These are phyloP conservation scores for Chalciporus piperatus DNA, from an alignment of 768 basidiomycete species.

Conservation along the genomic window DNA sequence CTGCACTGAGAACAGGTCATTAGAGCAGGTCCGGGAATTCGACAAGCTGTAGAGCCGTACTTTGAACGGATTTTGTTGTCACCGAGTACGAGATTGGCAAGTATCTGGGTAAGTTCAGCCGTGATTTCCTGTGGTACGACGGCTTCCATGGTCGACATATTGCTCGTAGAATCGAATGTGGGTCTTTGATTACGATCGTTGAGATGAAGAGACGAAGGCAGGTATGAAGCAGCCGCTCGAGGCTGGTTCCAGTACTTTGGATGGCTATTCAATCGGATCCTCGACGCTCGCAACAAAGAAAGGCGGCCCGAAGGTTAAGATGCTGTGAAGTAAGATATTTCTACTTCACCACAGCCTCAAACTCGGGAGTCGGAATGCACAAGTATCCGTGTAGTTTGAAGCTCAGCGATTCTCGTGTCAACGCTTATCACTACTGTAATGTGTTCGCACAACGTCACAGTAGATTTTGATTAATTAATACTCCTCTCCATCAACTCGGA, in stretches of 20 bases:
- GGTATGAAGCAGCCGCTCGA: background rate
- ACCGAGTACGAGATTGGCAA: constrained; percentile 79
- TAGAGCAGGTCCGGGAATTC: background rate
- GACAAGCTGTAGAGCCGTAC: constrained; percentile 32
- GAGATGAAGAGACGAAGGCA: background rate
- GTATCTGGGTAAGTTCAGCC: constrained; percentile 75
- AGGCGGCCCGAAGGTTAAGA: background rate
- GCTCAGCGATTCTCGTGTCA: too few relatives aligned
- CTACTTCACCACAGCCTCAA: background rate
- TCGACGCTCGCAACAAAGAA: background rate
- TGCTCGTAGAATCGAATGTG: background rate
- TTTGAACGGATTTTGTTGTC: constrained; percentile 79
- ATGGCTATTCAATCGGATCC: background rate
- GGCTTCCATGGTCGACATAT: constrained; percentile 25
- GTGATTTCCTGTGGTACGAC: constrained; percentile 62
- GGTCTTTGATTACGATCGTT: background rate
- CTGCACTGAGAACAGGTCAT: constrained; percentile 48
- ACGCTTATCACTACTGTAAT: too few relatives aligned
- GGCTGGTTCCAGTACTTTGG: background rate
- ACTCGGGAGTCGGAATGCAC: too few relatives aligned
- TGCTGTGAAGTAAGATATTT: background rate
- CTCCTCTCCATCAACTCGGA: too few relatives aligned
- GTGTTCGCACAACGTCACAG: too few relatives aligned
- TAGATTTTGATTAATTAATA: too few relatives aligned
- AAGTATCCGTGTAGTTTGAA: too few relatives aligned